Evolutionary conservation across 169 alveolate species (phyloP).

Genomic region (Amoebophrya sp.): DNA sequence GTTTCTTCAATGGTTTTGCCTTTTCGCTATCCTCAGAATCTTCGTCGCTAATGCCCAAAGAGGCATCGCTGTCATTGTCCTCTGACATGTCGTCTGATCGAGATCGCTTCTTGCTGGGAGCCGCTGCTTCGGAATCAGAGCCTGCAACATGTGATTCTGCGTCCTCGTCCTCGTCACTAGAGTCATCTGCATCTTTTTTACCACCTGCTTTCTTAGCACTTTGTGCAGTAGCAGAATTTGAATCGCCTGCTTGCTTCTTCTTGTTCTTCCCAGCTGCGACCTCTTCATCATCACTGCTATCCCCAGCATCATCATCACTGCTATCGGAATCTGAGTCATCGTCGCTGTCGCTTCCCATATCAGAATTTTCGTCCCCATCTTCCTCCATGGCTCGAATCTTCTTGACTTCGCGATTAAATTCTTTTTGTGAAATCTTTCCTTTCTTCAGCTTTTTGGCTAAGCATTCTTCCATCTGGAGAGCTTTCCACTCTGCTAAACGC

Average conservation of each 20-base stretch:
- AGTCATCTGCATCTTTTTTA: background rate
- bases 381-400: background rate
- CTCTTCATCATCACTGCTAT: background rate
- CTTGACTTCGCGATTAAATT: background rate
- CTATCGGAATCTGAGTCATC: background rate
- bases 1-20: background rate
- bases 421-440: background rate
- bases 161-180: background rate
- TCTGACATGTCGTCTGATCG: background rate
- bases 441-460: background rate
- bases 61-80: background rate
- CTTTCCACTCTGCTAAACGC: background rate
- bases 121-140: background rate
- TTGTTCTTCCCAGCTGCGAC: background rate
- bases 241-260: background rate
- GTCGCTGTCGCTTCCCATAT: background rate
- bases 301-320: background rate
- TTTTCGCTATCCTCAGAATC: background rate
- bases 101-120: too few species aligned
- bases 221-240: too few species aligned
- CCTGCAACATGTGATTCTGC: background rate
- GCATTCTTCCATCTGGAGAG: background rate
- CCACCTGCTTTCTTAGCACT: background rate
- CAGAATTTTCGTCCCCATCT: background rate
- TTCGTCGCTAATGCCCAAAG: background rate